These are phyloP conservation scores for Candida insectalens DNA, from an alignment of 805 yeast genomes.

Conservation along the genomic window DNA sequence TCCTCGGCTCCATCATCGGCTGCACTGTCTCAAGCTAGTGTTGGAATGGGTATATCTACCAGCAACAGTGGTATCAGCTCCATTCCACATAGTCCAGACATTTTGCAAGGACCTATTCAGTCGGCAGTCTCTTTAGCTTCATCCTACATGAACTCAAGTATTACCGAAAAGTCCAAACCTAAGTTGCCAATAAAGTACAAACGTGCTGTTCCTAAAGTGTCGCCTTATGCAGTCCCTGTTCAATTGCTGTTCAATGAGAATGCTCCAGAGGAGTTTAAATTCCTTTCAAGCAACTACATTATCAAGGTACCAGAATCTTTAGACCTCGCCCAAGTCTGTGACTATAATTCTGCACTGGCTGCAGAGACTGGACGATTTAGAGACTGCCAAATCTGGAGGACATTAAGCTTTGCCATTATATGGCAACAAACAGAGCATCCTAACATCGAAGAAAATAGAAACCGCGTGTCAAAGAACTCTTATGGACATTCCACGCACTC, in stretches of 20 bases:
- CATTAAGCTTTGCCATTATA: slow-evolving; percentile 39
- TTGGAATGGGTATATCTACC: neutral
- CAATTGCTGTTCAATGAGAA: slow-evolving; percentile 32
- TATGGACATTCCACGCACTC: slow-evolving; percentile 13
- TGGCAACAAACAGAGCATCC: slow-evolving; percentile 16
- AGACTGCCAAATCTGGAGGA: slow-evolving; percentile 57
- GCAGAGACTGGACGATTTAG: slow-evolving; percentile 38
- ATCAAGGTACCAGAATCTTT: slow-evolving; percentile 38
- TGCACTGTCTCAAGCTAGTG: neutral
- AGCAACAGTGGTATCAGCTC: neutral
- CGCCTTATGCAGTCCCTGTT: slow-evolving; percentile 31
- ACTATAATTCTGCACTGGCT: slow-evolving; percentile 48
- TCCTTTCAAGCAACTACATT: slow-evolving; percentile 40
- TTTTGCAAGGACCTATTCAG: slow-evolving; percentile 1
- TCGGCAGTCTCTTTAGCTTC: slow-evolving; percentile 3
- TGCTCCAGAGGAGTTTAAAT: slow-evolving; percentile 34
- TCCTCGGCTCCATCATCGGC: neutral
- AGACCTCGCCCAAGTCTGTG: slow-evolving; percentile 43
- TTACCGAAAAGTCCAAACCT: neutral
- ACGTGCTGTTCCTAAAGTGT: slow-evolving; percentile 1
- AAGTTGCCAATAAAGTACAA: neutral
- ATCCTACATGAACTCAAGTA: neutral
- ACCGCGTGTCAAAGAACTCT: too few species aligned
- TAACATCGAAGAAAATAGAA: neutral
- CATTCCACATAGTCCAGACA: neutral